A percentile compares a stretch with the other conserved stretches of the same genome.
Evolutionary conservation across 768 basidiomycete species (phyloP).

Genomic region (Hericium coralloides): DNA sequence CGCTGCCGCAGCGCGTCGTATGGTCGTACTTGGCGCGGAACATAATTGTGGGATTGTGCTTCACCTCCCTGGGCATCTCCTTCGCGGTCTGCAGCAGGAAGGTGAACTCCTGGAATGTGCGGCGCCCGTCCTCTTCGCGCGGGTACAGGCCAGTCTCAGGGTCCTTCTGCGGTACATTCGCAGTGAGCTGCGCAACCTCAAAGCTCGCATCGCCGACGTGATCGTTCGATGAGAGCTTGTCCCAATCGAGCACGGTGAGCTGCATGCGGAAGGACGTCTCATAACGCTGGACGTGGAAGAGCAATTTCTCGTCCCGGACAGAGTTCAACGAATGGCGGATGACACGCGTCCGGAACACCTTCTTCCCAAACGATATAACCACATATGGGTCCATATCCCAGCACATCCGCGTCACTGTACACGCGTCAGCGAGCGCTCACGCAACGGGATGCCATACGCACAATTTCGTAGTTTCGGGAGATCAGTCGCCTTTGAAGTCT

Average conservation of each 20-base stretch:
- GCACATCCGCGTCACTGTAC: conserved; percentile 69
- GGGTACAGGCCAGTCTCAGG: conserved; percentile 44
- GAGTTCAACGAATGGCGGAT: conserved; percentile 83
- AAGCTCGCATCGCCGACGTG: conserved; percentile 74
- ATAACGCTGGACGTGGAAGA: conserved; percentile 89
- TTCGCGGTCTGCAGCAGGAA: conserved; percentile 53
- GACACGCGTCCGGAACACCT: conserved; percentile 89
- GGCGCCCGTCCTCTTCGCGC: conserved; percentile 42
- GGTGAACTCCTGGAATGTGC: conserved; percentile 65
- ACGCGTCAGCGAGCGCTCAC: background rate
- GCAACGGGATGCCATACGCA: conserved; percentile 30
- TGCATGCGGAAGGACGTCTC: conserved; percentile 74
- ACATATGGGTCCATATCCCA: conserved; percentile 99
- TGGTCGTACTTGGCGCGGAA: conserved; percentile 93
- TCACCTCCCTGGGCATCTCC: conserved; percentile 62
- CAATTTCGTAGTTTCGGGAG: conserved; percentile 83
- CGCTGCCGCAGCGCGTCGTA: conserved; percentile 85
- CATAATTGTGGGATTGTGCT: conserved; percentile 58
- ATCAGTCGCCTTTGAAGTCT: conserved; percentile 78
- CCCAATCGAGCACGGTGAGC: conserved; percentile 91
- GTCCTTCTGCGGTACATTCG: conserved; percentile 39
- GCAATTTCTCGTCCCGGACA: conserved; percentile 87
- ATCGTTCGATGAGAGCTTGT: conserved; percentile 86
- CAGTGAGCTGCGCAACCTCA: conserved; percentile 56
- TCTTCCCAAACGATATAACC: conserved; percentile 93